Base-by-base conservation (phyloP, 345 rosid genomes). In the Populus ilicifolia region DNA sequence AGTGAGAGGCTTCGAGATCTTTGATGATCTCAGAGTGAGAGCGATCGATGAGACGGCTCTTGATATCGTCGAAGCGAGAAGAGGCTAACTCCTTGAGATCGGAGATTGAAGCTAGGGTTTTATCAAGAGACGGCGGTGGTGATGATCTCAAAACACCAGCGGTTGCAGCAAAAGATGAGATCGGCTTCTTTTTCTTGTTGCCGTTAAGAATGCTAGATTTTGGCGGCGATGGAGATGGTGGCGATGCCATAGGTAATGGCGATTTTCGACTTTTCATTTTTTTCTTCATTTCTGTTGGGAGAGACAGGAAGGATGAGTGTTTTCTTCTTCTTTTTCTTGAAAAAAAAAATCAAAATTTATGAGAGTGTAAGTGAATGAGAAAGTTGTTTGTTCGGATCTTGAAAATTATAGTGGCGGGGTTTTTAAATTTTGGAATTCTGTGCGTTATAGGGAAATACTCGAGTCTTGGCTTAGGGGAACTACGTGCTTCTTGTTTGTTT, bases 21-120 rank as follows among this genome's bases (percentile, higher is more conserved):
- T 84, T 80, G 76, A 87, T 80, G 73, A 89, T 87, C 87, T 80
- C 85, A 2, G 89, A 83, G 77, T 89, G 89, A 61, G 89, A 89
- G 41, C 75, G 79, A 46, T 87, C 85, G 75, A 85, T 79, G 73
- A 84, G 82, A 61, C 79, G 76, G 70, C 78, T 74, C 83, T 87
- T 89, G 64, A 86, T 79, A 41, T 86, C 86, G n/a, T 82, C 81
- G 77, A 86, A 17, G 70, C 81, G 82, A 17, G 87, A 87, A 39
- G 82, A 80, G 3, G 81, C 84, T 56, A 87, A 70, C 33, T 76
- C 79, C 80, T 79, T 86, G 43, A 86, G 88, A 62, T 87, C 90
- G 59, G 83, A 56, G 74, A 89, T 78, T 43, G 87, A 83, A 50
- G 81, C 56, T 41, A 79, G 56, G 39, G 56, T 56, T 72, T 84